Evolutionary conservation across 345 rosid genomes (phyloP).

Genomic region (Angophora floribunda): DNA sequence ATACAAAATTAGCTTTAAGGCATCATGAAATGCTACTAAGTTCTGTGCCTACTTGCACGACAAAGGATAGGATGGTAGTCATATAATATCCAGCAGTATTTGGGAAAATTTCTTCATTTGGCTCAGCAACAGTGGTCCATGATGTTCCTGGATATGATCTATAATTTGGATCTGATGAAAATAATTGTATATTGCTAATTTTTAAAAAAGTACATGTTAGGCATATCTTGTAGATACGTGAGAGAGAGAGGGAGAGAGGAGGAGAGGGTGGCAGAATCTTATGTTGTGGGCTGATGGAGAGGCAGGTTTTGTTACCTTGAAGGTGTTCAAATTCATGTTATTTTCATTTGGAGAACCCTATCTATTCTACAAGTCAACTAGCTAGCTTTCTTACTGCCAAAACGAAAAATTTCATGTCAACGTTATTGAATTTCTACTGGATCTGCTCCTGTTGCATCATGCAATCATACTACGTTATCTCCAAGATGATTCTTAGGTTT

Average conservation of each 20-base stretch:
- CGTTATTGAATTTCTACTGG: not conserved
- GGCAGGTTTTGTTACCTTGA: not conserved
- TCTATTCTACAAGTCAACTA: not conserved
- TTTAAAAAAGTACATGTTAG: not conserved
- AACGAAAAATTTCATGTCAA: not conserved
- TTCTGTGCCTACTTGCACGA: not conserved
- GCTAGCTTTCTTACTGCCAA: not conserved
- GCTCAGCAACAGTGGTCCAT: not conserved
- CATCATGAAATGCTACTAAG: not conserved
- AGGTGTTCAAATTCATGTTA: not conserved
- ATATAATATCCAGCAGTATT: not conserved
- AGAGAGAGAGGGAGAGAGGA: not conserved
- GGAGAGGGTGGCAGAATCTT: not conserved
- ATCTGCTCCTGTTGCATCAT: constrained; percentile 2
- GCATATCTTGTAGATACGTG: not conserved
- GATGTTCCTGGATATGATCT: not conserved
- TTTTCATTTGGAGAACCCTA: not conserved
- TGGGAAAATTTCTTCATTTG: not conserved
- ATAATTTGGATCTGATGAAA: not conserved
- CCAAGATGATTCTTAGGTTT: not conserved
- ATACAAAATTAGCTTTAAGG: not conserved
- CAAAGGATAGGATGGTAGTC: not conserved
- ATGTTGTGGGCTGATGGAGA: not conserved
- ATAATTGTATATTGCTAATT: not conserved
- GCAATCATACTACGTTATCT: not conserved